Evolutionary conservation across 352 stramenopile genomes (phyloP).

Genomic region (Phytophthora meadii): DNA sequence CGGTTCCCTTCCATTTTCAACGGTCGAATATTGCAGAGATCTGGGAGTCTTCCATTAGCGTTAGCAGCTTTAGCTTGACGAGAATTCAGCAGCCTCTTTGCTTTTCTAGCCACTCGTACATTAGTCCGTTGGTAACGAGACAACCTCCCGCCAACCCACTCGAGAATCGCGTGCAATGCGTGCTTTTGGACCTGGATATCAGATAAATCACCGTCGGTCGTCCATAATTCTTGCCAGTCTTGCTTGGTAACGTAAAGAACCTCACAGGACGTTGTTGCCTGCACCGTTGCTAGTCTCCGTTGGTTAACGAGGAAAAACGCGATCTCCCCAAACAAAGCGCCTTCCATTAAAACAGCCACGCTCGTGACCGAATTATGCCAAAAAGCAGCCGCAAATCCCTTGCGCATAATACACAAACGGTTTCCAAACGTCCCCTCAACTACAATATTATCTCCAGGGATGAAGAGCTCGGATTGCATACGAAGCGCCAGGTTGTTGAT

Average conservation of each 20-base stretch:
- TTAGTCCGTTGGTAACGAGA: slow-evolving; percentile 48
- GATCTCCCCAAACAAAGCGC: slow-evolving; percentile 73
- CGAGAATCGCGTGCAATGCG: slow-evolving; percentile 60
- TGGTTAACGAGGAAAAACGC: slow-evolving; percentile 70
- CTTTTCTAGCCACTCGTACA: slow-evolving; percentile 46
- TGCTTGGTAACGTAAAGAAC: slow-evolving; percentile 72
- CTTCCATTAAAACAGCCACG: slow-evolving; percentile 63
- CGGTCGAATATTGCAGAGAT: background rate
- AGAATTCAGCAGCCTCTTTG: slow-evolving; percentile 32
- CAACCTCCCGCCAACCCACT: slow-evolving; percentile 60
- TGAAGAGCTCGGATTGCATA: slow-evolving; percentile 70
- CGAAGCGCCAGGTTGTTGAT: slow-evolving; percentile 74
- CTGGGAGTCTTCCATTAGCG: slow-evolving; percentile 4
- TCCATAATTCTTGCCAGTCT: slow-evolving; percentile 73
- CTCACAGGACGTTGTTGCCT: slow-evolving; percentile 67
- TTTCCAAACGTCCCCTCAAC: slow-evolving; percentile 65
- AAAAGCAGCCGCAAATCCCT: slow-evolving; percentile 61
- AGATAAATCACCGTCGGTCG: slow-evolving; percentile 34
- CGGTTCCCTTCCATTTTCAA: slow-evolving; percentile 8
- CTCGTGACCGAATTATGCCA: slow-evolving; percentile 60
- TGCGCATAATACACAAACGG: slow-evolving; percentile 68
- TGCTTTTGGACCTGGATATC: slow-evolving; percentile 65
- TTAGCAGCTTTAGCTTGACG: slow-evolving; percentile 3
- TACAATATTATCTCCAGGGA: slow-evolving; percentile 71
- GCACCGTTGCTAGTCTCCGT: slow-evolving; percentile 65